phyloP scores from a whole-genome alignment of 2,329 filamentous ascomycete genomes.

The Botryotinia narcissicola region DNA sequence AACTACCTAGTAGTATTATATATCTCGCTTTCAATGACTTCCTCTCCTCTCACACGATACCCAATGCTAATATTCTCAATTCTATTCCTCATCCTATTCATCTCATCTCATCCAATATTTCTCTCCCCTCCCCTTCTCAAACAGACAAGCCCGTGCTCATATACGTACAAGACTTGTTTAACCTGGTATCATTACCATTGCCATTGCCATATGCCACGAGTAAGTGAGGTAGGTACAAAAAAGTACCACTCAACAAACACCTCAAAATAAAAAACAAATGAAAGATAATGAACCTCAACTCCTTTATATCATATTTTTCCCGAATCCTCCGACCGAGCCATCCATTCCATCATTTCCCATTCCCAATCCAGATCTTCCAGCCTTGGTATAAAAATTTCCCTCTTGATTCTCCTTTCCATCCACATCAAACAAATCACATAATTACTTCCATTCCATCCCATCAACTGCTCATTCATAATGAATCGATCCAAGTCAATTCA shows the following conservation, averaged over 20 bases:
- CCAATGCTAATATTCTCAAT: no score
- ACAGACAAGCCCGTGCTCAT: background rate
- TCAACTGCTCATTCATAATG: background rate
- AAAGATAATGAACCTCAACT: background rate
- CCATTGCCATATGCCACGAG: background rate
- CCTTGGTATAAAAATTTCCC: slow-evolving; percentile 4
- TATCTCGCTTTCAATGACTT: background rate
- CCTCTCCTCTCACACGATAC: background rate
- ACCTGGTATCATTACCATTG: background rate
- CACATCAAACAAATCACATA: background rate
- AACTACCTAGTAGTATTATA: background rate
- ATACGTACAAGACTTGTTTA: background rate
- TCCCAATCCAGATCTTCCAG: background rate
- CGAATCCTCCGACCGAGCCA: background rate
- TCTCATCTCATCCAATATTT: background rate
- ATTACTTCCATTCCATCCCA: background rate
- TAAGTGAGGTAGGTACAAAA: background rate
- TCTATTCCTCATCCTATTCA: background rate
- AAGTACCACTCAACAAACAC: background rate
- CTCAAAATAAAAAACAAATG: background rate
- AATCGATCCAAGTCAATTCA: background rate
- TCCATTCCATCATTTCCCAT: background rate
- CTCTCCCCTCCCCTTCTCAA: background rate
- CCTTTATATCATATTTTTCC: background rate
- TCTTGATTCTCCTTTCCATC: background rate